Evolutionary conservation across 1,284 basidiomycete species (phyloP), one percentile per base, ranked within the genome.

Genomic region (Puccinia novopanici): DNA sequence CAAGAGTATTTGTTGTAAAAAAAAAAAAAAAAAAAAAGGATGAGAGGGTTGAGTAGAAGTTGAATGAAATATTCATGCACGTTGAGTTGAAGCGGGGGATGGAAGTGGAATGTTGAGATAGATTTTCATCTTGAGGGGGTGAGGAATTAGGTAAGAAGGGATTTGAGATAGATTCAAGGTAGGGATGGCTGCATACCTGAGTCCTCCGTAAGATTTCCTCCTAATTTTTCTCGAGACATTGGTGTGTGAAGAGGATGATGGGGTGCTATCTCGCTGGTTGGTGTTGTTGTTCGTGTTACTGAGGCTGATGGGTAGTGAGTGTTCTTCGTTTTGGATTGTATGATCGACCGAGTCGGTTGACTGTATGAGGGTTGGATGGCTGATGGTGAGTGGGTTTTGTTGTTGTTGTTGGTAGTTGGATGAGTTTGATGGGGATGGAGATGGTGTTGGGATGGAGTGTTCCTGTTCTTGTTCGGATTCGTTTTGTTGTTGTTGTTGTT

Each of bases 121-220:
- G 24, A 12, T 3, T 12, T 30, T 59, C 3, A 34, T 34, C 3
- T 15, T 8, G 15, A 45, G 15, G 42, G 10, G 57, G n/a, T 1
- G 17, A 34, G 17, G 30, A 4, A 45, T 37, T 45, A 45, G 42
- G 42, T 45, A 45, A 59, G 24, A 34, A 30, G n/a, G n/a, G n/a
- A n/a, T n/a, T 59, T 10, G 24, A 13, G 34, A 22, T 17, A 40
- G 34, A 40, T 40, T 22, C 10, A 52, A 17, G 30, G 10, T 1
- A 34, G 59, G 27, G 13, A 40, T 5, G 17, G 1, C 0, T 12
- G n/a, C 22, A 34, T 24, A 78, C 76, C 76, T 71, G 6, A 78
- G 54, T 24, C 67, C 76, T 45, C 76, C 76, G 45, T 78, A 78
- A 1, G 76, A 78, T 71, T 78, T 78, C 19, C 76, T 37, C 22